Evolutionary conservation across 2,329 filamentous ascomycete species (phyloP).

Genomic region (Chaetomiaceae sp.): DNA sequence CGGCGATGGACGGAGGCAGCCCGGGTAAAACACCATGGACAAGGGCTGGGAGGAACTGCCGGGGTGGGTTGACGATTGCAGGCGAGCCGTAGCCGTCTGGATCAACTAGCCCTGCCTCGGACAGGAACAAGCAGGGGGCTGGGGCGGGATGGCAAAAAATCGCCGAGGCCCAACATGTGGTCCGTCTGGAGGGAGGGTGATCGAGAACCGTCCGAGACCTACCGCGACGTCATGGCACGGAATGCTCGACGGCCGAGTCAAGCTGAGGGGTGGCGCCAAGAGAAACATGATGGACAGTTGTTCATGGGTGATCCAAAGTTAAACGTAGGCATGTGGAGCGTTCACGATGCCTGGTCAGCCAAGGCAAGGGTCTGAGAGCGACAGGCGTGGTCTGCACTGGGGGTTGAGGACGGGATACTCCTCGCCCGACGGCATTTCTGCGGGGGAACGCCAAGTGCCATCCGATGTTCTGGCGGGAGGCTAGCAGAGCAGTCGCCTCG

Average conservation of each 20-base stretch:
- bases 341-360: neutral
- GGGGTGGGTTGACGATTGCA: conserved; percentile 16
- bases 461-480: conserved; percentile 14
- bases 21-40: conserved; percentile 32
- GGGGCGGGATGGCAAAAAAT: neutral
- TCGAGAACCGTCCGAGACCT: conserved; percentile 22
- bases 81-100: neutral
- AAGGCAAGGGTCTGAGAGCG: neutral
- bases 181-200: conserved; percentile 8
- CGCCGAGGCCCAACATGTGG: conserved; percentile 9
- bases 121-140: neutral
- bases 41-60: conserved; percentile 15
- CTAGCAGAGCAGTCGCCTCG: neutral
- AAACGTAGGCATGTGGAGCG: neutral
- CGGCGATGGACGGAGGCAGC: conserved; percentile 29
- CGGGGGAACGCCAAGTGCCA: conserved; percentile 6
- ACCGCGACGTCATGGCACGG: conserved; percentile 27
- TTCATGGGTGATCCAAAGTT: neutral
- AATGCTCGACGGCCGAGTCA: conserved; percentile 25
- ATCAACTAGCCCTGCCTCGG: neutral
- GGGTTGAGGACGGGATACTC: conserved; percentile 12
- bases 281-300: conserved; percentile 16
- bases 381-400: neutral
- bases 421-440: conserved; percentile 5
- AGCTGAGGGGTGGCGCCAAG: conserved; percentile 18